Evolutionary conservation across 805 yeast genomes (phyloP), one percentile per base, ranked within the genome.

Genomic region (Lachancea nothofagi): DNA sequence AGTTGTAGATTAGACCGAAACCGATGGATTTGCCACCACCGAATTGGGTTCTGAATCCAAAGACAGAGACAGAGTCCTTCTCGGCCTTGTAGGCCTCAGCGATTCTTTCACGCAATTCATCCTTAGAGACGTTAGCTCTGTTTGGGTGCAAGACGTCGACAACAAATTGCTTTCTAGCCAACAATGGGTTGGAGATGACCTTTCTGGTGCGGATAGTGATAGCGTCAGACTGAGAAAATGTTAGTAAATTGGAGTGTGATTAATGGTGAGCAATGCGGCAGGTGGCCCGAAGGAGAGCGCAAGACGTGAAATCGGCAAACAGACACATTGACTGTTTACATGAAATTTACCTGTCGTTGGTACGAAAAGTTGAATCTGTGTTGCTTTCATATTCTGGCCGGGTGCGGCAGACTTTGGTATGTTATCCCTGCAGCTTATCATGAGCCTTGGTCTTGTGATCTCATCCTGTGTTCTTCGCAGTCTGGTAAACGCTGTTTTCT

Each of bases 11-110:
- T 70, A 93, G 80, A 75, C 97, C 99, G 76, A 93, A 93, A 71
- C 99, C 99, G 56, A 96, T 83, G 56, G 98, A 86, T 76, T 86
- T 90, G 68, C 97, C 96, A 75, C 99, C 99, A 86, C 99, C 99
- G 74, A 78, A 93, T 75, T 87, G 94, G 65, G 97, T 93, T 81
- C 95, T 85, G 95, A 93, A 86, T 71, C 97, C 97, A 69, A 93
- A 93, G 61, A 90, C 98, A 55, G 97, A 89, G 54, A 86, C 89
- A 64, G 90, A 83, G 62, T 85, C 94, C 78, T 84, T 84, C 66
- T 84, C 94, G 66, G 88, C 75, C 78, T 84, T 84, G 93, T 86
- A 86, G 64, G 78, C 73, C 61, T 79, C 78, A 67, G 95, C 85
- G 64, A 86, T 77, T 71, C 78, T 83, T 72, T 84, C 97, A 71